Base-by-base conservation (phyloP, 2,329 filamentous ascomycete genomes). In the Fusarium cicatricum region DNA sequence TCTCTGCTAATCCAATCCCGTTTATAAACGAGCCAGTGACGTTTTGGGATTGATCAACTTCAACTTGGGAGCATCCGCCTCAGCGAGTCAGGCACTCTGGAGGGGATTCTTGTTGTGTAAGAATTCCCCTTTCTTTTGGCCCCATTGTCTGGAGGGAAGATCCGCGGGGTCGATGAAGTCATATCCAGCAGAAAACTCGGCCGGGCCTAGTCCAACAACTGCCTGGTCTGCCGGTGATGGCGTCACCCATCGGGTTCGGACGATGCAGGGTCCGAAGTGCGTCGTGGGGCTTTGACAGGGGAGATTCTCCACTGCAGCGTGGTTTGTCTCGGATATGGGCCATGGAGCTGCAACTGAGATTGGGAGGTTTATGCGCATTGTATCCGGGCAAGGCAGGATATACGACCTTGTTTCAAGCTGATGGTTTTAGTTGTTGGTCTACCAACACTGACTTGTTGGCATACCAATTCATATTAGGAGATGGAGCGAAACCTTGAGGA, bases 111-210 rank as follows among this genome's bases (percentile, higher is more conserved):
- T 43, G 14, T 28, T 39, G 37, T 11, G 37, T 28, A 14, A 15
- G 6, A 26, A 28, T 15, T 11, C 4, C 5, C 29, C 12, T 39
- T 10, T 26, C 4, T 11, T 10, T 23, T n/a, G n/a, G 37, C 14
- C 16, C 11, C 15, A 15, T 12, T n/a, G n/a, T n/a, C n/a, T n/a
- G n/a, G n/a, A n/a, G n/a, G n/a, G 37, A 34, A 15, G 47, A 51
- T 51, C 38, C 32, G 47, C 17, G 47, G 47, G 47, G 47, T 44
- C 31, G 32, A 51, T 51, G 38, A 43, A 43, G 47, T 51, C 47
- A 51, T 47, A 10, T 14, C 19, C 12, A 36, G 5, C 5, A 5
- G 10, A 17, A 11, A 17, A 17, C 10, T 16, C 15, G 10, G 10
- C 15, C 33, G 2, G 55, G 36, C 21, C 38, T 16, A 14, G 9